Evolutionary conservation across 176 grass and related monocot species (phyloP).

Genomic region (Luzula sylvatica): DNA sequence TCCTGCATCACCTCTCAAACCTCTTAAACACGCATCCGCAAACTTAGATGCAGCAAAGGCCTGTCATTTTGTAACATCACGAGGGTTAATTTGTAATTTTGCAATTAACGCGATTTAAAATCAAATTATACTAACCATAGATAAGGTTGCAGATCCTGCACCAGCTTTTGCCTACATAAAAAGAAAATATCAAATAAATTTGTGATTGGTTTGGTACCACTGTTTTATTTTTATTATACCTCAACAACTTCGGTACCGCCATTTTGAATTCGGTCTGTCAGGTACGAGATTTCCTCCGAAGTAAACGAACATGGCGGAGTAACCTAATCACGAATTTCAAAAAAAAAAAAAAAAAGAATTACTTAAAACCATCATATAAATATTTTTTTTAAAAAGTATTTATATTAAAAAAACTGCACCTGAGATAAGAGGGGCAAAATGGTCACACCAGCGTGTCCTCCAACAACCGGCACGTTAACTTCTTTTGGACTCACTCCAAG

Average conservation of each 20-base stretch:
- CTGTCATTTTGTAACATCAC: slow-evolving; percentile 21
- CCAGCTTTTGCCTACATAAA: slow-evolving; percentile 88
- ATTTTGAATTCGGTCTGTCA: slow-evolving; percentile 92
- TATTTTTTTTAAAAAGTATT: not conserved
- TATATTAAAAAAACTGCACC: not conserved
- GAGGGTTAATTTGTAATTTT: not conserved
- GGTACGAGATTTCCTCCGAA: slow-evolving; percentile 56
- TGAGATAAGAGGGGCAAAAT: slow-evolving; percentile 31
- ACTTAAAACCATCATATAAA: not conserved
- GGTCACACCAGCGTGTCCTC: slow-evolving; percentile 18
- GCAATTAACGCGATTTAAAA: not conserved
- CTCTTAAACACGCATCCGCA: slow-evolving; percentile 65
- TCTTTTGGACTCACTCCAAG: slow-evolving; percentile 86
- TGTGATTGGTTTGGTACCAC: not conserved
- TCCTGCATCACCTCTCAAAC: slow-evolving; percentile 66
- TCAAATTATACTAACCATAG: slow-evolving; percentile 54
- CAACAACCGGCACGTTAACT: slow-evolving; percentile 18
- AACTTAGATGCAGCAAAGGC: slow-evolving; percentile 88
- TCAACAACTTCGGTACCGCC: slow-evolving; percentile 98
- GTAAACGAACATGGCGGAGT: slow-evolving; percentile 87
- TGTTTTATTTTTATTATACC: slow-evolving; percentile 55
- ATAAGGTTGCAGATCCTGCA: slow-evolving; percentile 91
- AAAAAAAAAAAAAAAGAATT: not conserved
- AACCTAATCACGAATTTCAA: slow-evolving; percentile 55
- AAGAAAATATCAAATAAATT: slow-evolving; percentile 5